Percentiles rank a stretch among this genome's conserved stretches.
Evolutionary conservation across 495 filamentous ascomycete genomes (phyloP).

Genomic region (Pseudomonodictys pantanalensis): DNA sequence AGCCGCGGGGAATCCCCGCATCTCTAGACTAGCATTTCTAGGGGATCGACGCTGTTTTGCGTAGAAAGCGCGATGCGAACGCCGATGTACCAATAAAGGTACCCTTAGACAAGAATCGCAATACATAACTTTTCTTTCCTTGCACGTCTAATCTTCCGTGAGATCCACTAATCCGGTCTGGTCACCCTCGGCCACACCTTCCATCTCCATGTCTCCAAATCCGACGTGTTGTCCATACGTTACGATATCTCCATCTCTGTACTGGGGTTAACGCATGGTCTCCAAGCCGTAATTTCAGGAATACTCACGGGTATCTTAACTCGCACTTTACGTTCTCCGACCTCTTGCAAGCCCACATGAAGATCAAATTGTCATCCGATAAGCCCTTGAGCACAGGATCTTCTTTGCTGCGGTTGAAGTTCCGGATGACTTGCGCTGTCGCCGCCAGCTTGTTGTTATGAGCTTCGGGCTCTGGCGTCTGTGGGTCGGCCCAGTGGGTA

Average conservation of each 20-base stretch:
- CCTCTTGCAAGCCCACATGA: conserved; percentile 4
- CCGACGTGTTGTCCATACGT: no score
- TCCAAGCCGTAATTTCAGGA: background rate
- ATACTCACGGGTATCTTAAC: conserved; percentile 1
- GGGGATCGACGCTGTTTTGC: no score
- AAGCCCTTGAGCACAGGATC: background rate
- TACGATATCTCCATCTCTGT: no score
- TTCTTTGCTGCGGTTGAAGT: background rate
- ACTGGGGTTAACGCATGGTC: no score
- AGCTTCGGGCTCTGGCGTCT: background rate
- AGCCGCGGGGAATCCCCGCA: background rate
- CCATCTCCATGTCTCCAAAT: no score
- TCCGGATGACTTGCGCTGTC: background rate
- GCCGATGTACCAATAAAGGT: no score
- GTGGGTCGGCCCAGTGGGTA: background rate
- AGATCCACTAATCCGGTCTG: no score
- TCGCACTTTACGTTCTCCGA: background rate
- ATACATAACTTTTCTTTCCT: no score
- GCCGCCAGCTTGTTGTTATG: background rate
- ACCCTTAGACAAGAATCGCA: no score
- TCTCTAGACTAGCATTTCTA: background rate
- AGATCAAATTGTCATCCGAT: background rate
- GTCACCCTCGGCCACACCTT: no score
- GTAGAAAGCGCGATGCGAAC: no score
- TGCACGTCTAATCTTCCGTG: no score